phyloP scores from a whole-genome alignment of 1,284 basidiomycete genomes.

The Trametes sp. region DNA sequence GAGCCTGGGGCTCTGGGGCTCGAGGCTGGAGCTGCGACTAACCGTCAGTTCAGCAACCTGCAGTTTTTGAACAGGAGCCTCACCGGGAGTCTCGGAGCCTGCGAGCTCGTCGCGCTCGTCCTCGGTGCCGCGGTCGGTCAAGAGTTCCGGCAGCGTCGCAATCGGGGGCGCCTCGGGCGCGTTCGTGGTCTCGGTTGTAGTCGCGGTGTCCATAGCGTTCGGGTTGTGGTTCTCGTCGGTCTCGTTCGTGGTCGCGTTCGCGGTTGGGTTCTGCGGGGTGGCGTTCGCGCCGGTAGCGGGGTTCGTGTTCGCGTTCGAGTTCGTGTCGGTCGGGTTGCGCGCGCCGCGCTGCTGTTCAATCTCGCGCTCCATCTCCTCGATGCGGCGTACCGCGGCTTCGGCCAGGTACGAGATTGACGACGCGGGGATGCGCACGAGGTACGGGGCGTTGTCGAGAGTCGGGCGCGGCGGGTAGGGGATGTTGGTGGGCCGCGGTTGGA shows the following conservation, averaged over 20 bases:
- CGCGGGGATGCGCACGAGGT: neutral
- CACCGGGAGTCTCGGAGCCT: neutral
- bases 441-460: neutral
- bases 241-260: no score
- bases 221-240: no score
- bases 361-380: no score
- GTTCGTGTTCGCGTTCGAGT: neutral
- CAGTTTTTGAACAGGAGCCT: neutral
- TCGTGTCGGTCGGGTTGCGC: no score
- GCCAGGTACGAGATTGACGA: neutral
- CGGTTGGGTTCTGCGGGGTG: no score
- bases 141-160: neutral
- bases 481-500: neutral
- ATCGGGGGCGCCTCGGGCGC: neutral
- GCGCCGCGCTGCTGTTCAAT: no score
- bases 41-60: neutral
- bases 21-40: neutral
- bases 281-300: neutral
- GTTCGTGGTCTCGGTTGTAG: neutral
- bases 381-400: neutral
- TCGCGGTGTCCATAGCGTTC: no score
- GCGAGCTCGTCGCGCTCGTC: neutral
- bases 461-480: neutral
- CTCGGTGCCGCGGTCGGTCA: neutral
- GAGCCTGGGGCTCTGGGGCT: neutral